Evolutionary conservation across 352 stramenopile genomes (phyloP).

Genomic region (Globisporangium canariense): DNA sequence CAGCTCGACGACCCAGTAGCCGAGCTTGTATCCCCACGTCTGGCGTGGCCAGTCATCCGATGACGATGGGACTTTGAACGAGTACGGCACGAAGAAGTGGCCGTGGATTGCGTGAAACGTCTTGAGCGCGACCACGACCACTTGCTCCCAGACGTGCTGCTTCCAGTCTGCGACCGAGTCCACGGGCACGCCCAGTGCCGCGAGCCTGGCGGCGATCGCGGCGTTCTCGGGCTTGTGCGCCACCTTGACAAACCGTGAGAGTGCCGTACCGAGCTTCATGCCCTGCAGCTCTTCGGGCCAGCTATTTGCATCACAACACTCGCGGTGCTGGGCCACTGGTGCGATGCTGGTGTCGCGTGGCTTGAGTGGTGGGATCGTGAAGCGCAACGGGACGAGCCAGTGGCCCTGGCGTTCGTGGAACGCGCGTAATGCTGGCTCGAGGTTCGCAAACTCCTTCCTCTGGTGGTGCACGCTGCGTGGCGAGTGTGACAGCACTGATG

Average conservation of each 20-base stretch:
- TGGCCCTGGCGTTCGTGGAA: constrained; percentile 36
- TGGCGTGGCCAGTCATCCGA: constrained; percentile 21
- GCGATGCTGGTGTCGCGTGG: too few species aligned
- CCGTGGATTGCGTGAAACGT: constrained; percentile 25
- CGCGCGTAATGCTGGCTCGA: constrained; percentile 27
- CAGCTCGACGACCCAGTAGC: constrained; percentile 38
- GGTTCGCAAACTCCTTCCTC: constrained; percentile 23
- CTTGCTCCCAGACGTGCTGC: constrained; percentile 30
- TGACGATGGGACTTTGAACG: constrained; percentile 27
- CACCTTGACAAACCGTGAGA: constrained; percentile 37
- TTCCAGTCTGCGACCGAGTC: constrained; percentile 24
- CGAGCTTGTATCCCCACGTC: constrained; percentile 41
- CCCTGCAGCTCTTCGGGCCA: constrained; percentile 30
- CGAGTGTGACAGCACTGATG: neutral
- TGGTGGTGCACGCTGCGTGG: constrained; percentile 19
- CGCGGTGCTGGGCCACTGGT: neutral
- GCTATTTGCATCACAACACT: neutral
- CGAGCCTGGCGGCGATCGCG: constrained; percentile 19
- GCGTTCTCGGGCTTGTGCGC: constrained; percentile 26
- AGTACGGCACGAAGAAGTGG: constrained; percentile 32
- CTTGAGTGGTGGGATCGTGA: constrained; percentile 17
- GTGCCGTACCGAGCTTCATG: constrained; percentile 40
- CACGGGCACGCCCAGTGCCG: constrained; percentile 21
- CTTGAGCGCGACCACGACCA: constrained; percentile 25
- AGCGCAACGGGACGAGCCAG: constrained; percentile 32